Evolutionary conservation across 352 stramenopile species (phyloP), one percentile per base, ranked within the genome.

Genomic region (Phytopythium helicoides): DNA sequence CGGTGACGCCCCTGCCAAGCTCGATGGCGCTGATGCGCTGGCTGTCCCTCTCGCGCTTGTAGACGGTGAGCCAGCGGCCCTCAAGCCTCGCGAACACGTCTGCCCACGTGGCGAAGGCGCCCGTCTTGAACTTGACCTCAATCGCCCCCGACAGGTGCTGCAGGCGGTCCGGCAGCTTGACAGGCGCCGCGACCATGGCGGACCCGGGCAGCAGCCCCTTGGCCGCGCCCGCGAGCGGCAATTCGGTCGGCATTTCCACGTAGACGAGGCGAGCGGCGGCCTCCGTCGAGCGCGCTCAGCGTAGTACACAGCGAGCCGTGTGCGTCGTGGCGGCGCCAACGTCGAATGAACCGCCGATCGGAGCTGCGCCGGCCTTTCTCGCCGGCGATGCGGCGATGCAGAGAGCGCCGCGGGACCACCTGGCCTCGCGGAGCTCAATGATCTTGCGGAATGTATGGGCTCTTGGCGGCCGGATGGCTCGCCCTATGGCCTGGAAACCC

Each of bases 101-200:
- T 21, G 71, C 73, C 78, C 78, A 89, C 36, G 71, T 86, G 31
- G 75, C 76, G 56, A 88, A 88, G 1, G 77, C 68, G 41, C 77
- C 75, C 21, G 64, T 68, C 47, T 86, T 86, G 63, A 85, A 86
- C 57, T 85, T 84, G 56, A 86, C 74, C 52, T 88, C 77, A 28
- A 88, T 66, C 45, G 70, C 73, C 14, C 74, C 77, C 12, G 70
- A 59, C 64, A 85, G 56, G 36, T 69, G 52, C 61, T 88, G 69
- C 38, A 86, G 66, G 7, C 71, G 63, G 46, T 70, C 66, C 3
- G 52, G 46, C 52, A 49, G 48, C 62, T 66, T 62, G 51, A 54
- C 31, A 7, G 50, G 33, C 38, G 15, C 34, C n/a, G 56, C n/a
- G 26, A 19, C 26, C 42, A 49, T 49, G 25, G 14, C 25, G 0